Evolutionary conservation across 805 yeast species (phyloP), one percentile per base, ranked within the genome.

Genomic region (Yarrowia sp.): DNA sequence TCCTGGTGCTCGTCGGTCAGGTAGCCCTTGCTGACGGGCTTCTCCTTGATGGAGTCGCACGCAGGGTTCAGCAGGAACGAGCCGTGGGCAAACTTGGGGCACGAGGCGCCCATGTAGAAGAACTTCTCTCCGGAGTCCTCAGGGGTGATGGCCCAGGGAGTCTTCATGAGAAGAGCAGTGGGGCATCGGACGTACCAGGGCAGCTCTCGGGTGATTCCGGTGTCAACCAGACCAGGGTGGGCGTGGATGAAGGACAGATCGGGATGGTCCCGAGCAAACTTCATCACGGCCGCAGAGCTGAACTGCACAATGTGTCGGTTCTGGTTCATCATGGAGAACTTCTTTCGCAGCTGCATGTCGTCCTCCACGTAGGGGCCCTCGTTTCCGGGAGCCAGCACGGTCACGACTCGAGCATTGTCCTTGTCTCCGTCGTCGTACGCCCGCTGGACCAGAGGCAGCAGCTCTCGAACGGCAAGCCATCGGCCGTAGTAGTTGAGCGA

Each of bases 401-500:
- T 59, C 29, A 70, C 64, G 6, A 70, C 70, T 29, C 70, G 63
- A 13, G 73, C 66, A 29, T 65, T 64, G 49, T 69, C 69, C 31
- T 60, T 62, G 46, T 36, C 18, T 25, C 46, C 47, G 7, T 25
- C 61, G 16, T 62, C 65, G 14, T 65, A 65, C 13, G 70, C 68
- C 27, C 60, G 62, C 38, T 63, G 58, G 24, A 70, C 44, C 46
- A 68, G 62, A 8, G 71, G 70, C 24, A 68, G 16, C 41, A 70
- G 62, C n/a, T 63, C 63, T 9, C 63, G 42, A 10, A 64, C 65
- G 14, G 69, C 58, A 27, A 65, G 51, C 73, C 69, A 66, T 31
- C 73, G 63, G 4, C 68, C 68, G 60, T 69, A 70, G 62, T 70
- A 70, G 46, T 69, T 67, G 22, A 68, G 62, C 13, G 69, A 63